Base-by-base conservation (phyloP, 2,329 filamentous ascomycete genomes). In the Sarocladium brachiariae region DNA sequence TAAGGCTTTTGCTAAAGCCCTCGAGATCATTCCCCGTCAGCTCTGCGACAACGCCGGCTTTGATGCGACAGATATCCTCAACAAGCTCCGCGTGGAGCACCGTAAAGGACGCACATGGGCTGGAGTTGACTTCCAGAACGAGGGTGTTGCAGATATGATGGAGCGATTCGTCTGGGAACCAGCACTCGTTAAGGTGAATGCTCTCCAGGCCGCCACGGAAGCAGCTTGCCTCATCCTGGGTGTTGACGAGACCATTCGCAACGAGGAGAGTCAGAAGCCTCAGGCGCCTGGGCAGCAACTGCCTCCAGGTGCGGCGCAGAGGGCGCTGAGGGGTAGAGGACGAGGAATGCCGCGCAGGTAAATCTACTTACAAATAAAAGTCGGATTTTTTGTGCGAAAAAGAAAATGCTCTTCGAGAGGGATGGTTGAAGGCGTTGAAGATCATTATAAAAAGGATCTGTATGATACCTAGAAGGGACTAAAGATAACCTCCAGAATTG, bases 11-110 rank as follows among this genome's bases (percentile, higher is more conserved):
- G 93, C 93, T 60, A 96, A 96, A 75, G 93, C 93, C 1, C 81
- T 99, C 51, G 93, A 99, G 73, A 86, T 97, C 54, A 95, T 99
- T 60, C 93, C 93, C 19, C 86, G 93, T 62, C 93, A 97, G 73
- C 78, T 99, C 54, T 99, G 93, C 75, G 93, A 99, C 75, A 99
- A 99, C 64, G 93, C 93, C 51, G 93, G 93, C 56, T 97, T 99
- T 66, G 93, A 99, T 65, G 91, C 93, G 23, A 99, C 93, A 49
- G 93, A 99, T 64, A 96, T 99, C 58, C 83, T 99, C 56, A 99
- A 97, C 77, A 85, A 89, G 64, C 78, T 99, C 58, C 88, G 93
- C 51, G 93, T 97, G 53, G 92, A 96, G 78, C 93, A 99, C 75
- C 83, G 89, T 66, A 93, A 92, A 74, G 90, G 90, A 58, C 87